A percentile compares a stretch with the other conserved stretches of the same genome.
Conservation (phyloP, 1,284 basidiomycete species). For the Entoloma clypeatum region DNA sequence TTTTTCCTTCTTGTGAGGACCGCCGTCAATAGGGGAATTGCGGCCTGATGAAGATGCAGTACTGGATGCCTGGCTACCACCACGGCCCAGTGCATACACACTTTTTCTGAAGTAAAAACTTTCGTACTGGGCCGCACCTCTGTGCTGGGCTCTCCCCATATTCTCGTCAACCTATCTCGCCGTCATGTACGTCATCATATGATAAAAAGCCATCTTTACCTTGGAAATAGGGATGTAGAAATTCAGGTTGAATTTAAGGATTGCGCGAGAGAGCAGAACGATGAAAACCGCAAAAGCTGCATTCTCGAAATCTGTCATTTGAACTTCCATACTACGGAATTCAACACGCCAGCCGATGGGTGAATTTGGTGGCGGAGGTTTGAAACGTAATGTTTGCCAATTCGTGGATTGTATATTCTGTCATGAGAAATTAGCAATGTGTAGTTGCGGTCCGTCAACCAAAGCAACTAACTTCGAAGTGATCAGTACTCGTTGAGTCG, state of each 20-base stretch:
- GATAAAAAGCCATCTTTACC: slow-evolving; percentile 37
- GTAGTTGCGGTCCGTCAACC: slow-evolving; percentile 1
- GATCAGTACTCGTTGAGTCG: slow-evolving; percentile 84
- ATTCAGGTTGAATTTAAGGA: slow-evolving; percentile 88
- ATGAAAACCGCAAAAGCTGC: slow-evolving; percentile 95
- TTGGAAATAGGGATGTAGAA: slow-evolving; percentile 98
- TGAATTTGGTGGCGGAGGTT: slow-evolving; percentile 91
- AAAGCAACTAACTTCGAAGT: slow-evolving; percentile 76
- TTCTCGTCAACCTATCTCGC: slow-evolving; percentile 87
- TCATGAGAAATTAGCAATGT: slow-evolving; percentile 5
- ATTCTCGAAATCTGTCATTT: slow-evolving; percentile 98
- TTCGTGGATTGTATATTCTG: slow-evolving; percentile 99
- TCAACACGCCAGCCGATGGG: slow-evolving; percentile 98
- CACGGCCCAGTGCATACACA: slow-evolving; percentile 72
- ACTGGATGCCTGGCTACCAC: slow-evolving; percentile 41
- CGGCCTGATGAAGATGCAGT: slow-evolving; percentile 49
- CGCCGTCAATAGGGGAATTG: slow-evolving; percentile 44
- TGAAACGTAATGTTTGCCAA: slow-evolving; percentile 99
- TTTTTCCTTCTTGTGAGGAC: slow-evolving; percentile 50
- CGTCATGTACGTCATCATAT: slow-evolving; percentile 8
- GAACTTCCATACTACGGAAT: slow-evolving; percentile 98
- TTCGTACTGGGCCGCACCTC: slow-evolving; percentile 72
- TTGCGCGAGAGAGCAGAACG: slow-evolving; percentile 90
- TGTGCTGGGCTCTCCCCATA: slow-evolving; percentile 85
- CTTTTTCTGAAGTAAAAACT: slow-evolving; percentile 92